phyloP scores from a whole-genome alignment of 495 filamentous ascomycete species.

The Durotheca rogersii region DNA sequence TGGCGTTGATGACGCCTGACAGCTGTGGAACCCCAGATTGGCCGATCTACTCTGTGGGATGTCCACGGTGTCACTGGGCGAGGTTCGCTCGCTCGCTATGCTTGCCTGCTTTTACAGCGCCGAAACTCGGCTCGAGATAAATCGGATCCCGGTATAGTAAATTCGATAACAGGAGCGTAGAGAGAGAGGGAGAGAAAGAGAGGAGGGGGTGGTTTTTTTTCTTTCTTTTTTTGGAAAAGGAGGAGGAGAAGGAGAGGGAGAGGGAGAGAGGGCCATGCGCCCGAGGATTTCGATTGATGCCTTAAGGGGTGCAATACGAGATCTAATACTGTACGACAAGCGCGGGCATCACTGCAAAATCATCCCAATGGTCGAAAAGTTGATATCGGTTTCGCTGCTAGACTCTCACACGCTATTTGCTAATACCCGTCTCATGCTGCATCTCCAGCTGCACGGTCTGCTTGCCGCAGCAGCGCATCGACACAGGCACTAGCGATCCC shows the following conservation, averaged over 20 bases:
- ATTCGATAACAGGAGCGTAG: too few species aligned
- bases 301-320: neutral
- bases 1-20: neutral
- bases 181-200: too few species aligned
- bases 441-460: too few species aligned
- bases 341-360: neutral
- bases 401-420: too few species aligned
- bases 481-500: too few species aligned
- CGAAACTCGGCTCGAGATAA: neutral
- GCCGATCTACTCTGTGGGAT: neutral
- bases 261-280: neutral
- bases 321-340: neutral
- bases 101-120: neutral
- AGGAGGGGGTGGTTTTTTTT: too few species aligned
- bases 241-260: too few species aligned
- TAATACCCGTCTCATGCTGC: too few species aligned
- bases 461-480: too few species aligned
- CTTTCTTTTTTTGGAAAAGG: neutral
- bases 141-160: neutral
- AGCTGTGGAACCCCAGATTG: neutral
- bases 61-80: neutral
- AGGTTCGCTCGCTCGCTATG: neutral
- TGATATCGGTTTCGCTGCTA: neutral
- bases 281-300: neutral
- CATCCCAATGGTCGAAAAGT: neutral